Evolutionary conservation across 2,329 filamentous ascomycete genomes (phyloP), one percentile per base, ranked within the genome.

Genomic region (Elsinoe fawcettii): DNA sequence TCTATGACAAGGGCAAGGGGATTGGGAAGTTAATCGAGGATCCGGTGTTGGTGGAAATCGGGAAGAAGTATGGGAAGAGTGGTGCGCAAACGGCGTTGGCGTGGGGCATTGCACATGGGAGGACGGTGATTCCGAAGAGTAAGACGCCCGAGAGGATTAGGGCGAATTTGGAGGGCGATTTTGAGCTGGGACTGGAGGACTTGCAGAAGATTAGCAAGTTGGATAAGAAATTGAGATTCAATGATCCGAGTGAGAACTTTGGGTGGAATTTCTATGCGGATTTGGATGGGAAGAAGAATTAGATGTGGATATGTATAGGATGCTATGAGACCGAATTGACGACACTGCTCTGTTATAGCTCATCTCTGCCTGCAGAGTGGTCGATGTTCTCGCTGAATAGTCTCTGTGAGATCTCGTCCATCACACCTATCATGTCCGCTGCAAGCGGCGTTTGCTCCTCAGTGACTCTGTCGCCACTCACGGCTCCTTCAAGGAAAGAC

Each of bases 221-320:
- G 18, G 81, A 86, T 65, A 82, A 78, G 70, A 84, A 84, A 69
- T 46, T 83, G 62, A 72, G 83, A 41, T 84, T 85, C 65, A 85
- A 84, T 57, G 81, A 85, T 65, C 76, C 80, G 3, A 79, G 74
- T 43, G 70, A 65, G 5, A 71, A 69, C 20, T 85, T 85, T 70
- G 76, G 80, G 2, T 81, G 77, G 67, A 71, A 80, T 6, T 83
- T 84, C 62, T 85, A 81, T 62, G 63, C 66, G 1, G 81, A 82
- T 66, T 63, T 85, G 57, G 82, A 85, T 55, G 81, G 81, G 2
- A 81, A 81, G 67, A 66, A 73, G 60, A 59, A 62, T 36, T 23
- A n/a, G 9, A 18, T 43, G 18, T 27, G 22, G 22, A 44, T 46
- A n/a, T 23, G n/a, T 22, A 23, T 23, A 34, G 8, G n/a, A 37